Evolutionary conservation across 2,329 filamentous ascomycete species (phyloP), one percentile per base, ranked within the genome.

Genomic region (Cladosporium oxysporum): DNA sequence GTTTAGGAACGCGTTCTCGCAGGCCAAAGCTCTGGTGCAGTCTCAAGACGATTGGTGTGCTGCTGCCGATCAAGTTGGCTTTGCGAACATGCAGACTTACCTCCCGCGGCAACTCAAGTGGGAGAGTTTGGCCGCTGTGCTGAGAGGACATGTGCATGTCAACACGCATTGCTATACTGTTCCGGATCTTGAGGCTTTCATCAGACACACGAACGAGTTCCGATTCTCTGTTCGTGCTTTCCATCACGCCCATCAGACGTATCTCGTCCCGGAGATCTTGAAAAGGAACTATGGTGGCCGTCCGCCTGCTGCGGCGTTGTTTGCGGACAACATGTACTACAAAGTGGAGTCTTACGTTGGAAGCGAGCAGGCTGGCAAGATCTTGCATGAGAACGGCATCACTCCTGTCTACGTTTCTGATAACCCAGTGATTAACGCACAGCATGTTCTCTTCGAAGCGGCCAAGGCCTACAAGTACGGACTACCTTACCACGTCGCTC

Each of bases 101-200:
- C 80, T 91, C 2, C 88, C 87, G 0, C 83, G 85, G 71, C 84
- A 89, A 26, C 79, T 91, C 21, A 75, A 83, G 58, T 90, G 88
- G 86, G 88, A 91, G 70, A 84, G 85, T 0, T 77, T 90, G 1
- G 81, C 81, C 7, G 89, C 88, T 0, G 86, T 87, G 3, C 76
- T 91, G 41, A 83, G 89, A 47, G 88, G 88, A 0, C 87, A 91
- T 69, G 87, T 91, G 6, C 84, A 88, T 66, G 82, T 91, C 69
- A 90, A 91, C 77, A 88, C 87, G 0, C 89, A 91, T 71, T 91
- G 89, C 77, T 91, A 91, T 75, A 90, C 87, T 0, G 82, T 90
- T 1, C 83, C 88, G 0, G 89, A 91, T 70, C 79, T 91, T 8
- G 88, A 91, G 75, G 86, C 87, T 35, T 89, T 91, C 74, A 84